Evolutionary conservation across 2,329 filamentous ascomycete species (phyloP).

Genomic region (Bipolaris bicolor): DNA sequence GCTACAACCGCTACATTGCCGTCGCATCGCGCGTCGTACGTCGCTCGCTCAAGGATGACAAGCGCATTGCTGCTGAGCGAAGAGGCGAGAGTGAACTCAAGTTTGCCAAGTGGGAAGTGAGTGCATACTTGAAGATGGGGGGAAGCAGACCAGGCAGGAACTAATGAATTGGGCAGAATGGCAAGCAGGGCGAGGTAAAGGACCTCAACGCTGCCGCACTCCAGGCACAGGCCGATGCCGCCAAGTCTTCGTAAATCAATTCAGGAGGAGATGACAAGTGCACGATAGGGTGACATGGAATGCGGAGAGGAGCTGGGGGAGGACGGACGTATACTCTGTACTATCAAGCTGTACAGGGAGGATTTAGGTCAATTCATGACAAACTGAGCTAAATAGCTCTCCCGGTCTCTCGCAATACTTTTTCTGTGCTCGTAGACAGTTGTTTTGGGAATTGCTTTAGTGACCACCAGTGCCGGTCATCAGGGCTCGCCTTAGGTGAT

Average conservation of each 20-base stretch:
- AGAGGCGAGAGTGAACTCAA: constrained; percentile 87
- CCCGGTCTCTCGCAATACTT: background rate
- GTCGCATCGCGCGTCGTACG: constrained; percentile 94
- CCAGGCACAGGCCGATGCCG: constrained; percentile 53
- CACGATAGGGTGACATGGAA: constrained; percentile 12
- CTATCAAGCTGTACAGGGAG: constrained; percentile 36
- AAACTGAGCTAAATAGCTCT: constrained; percentile 26
- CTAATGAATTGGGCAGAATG: constrained; percentile 67
- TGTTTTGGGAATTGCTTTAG: constrained; percentile 3
- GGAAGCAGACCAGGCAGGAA: constrained; percentile 23
- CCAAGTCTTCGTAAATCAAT: constrained; percentile 49
- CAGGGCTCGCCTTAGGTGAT: constrained; percentile 5
- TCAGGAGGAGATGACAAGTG: constrained; percentile 5
- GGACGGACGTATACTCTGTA: constrained; percentile 48
- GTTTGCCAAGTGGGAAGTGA: constrained; percentile 95
- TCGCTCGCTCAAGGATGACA: constrained; percentile 94
- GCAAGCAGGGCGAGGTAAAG: constrained; percentile 90
- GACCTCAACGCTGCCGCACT: constrained; percentile 65
- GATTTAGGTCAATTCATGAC: constrained; percentile 38
- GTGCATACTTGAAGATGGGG: constrained; percentile 47
- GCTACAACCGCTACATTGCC: constrained; percentile 99
- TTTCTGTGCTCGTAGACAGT: constrained; percentile 5
- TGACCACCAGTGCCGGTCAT: constrained; percentile 7
- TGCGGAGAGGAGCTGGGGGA: constrained; percentile 19
- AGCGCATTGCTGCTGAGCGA: constrained; percentile 84